Conservation (phyloP, 1,284 basidiomycete genomes). For the Coriolopsis trogii region DNA sequence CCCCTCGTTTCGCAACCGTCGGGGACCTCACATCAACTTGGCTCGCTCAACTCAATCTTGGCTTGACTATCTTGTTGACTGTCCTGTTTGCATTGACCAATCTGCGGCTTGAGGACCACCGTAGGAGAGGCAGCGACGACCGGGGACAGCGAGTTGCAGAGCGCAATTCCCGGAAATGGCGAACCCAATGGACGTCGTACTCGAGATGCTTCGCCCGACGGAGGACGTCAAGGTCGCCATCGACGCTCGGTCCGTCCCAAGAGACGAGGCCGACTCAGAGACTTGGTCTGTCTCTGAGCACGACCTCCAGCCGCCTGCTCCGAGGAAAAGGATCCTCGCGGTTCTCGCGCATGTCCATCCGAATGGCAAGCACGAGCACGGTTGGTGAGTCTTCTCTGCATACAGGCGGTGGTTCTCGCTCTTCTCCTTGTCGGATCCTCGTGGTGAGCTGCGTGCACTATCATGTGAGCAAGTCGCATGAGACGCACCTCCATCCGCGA, state of each 20-base stretch:
- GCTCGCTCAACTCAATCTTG: too few species aligned
- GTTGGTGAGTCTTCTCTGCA: constrained; percentile 38
- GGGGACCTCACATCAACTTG: background rate
- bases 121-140: background rate
- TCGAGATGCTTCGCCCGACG: constrained; percentile 38
- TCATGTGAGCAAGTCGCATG: background rate
- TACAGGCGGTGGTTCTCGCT: background rate
- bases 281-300: constrained; percentile 18
- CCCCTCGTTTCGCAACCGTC: background rate
- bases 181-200: constrained; percentile 20
- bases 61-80: too few species aligned
- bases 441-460: background rate
- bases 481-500: too few species aligned
- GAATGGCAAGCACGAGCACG: constrained; percentile 37
- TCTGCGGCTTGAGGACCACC: too few species aligned
- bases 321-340: constrained; percentile 37
- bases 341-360: constrained; percentile 39
- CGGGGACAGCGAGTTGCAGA: background rate
- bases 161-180: constrained; percentile 19
- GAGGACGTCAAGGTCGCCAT: constrained; percentile 45
- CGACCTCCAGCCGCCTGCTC: constrained; percentile 5
- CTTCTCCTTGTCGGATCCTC: background rate
- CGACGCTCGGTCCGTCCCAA: constrained; percentile 31
- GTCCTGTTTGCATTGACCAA: too few species aligned
- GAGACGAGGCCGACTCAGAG: constrained; percentile 14